Evolutionary conservation across 2,329 filamentous ascomycete genomes (phyloP).

Genomic region (Fusarium oligoseptatum): DNA sequence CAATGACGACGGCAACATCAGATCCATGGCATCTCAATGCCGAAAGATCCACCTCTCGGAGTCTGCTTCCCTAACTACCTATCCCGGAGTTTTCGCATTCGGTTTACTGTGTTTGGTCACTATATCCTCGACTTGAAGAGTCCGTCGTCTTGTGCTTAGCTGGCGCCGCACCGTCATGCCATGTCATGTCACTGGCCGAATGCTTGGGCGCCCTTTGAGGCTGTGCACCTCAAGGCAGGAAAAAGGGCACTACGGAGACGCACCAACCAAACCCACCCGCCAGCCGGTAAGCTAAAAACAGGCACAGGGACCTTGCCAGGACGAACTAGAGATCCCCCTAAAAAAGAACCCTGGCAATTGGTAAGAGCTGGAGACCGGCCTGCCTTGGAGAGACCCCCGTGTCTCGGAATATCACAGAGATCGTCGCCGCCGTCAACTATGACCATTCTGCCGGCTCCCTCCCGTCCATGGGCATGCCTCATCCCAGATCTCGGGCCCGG

Average conservation of each 20-base stretch:
- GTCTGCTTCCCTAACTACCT: neutral
- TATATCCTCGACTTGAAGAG: neutral
- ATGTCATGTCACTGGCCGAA: conserved; percentile 3
- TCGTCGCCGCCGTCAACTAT: neutral
- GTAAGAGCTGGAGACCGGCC: neutral
- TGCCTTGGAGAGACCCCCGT: conserved; percentile 10
- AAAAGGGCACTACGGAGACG: neutral
- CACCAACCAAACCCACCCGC: conserved; percentile 23
- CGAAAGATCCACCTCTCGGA: conserved; percentile 20
- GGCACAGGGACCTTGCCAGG: conserved; percentile 26
- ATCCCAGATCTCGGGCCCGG: conserved; percentile 14
- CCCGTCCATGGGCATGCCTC: conserved; percentile 1
- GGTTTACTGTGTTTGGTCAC: neutral
- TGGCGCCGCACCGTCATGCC: conserved; percentile 18
- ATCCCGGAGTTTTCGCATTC: neutral
- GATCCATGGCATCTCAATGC: conserved; percentile 20
- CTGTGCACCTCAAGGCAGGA: conserved; percentile 23
- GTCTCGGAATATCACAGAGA: conserved; percentile 21
- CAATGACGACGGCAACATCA: conserved; percentile 11
- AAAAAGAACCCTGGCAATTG: neutral
- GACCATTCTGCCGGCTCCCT: conserved; percentile 28
- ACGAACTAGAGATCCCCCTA: conserved; percentile 27
- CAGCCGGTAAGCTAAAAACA: conserved; percentile 40
- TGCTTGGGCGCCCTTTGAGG: conserved; percentile 38
- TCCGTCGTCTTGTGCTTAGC: neutral